Base-by-base conservation (phyloP, 306 rosid species). In the Gastrolobium bilobum region DNA sequence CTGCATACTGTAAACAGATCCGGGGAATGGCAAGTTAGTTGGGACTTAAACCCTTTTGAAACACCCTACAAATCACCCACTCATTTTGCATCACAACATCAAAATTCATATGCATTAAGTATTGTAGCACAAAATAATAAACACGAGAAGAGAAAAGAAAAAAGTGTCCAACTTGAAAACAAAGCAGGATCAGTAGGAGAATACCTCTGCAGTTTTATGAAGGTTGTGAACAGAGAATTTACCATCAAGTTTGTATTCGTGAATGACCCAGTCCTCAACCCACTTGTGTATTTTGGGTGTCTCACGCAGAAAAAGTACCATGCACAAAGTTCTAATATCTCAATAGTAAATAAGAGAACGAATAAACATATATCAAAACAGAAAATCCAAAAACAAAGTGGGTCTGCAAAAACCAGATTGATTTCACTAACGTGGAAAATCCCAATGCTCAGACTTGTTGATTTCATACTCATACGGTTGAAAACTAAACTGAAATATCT, bases 381-480 rank as follows among this genome's bases (percentile, higher is more conserved):
- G 11, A 33, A 64, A 7, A 2, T 0, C 0, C 3, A 3, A 20
- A 5, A 6, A 26, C 6, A 61, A 8, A 39, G 2, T 9, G 46
- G 62, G 10, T 29, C 1, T 69, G 40, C n/a, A n/a, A 2, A 13
- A 53, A 29, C 4, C 26, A 44, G 67, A 3, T 6, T 69, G 35
- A 4, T 62, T 48, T 14, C 1, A 82, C 91, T 88, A 82, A 95
- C 99, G 67, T 40, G 98, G 99, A 71, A 95, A 90, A 33, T 93
- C 97, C 99, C 99, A 95, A n/a, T 98, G 99, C 81, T 95, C 99
- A 3, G 90, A 93, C 87, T 82, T 93, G 88, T 95, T 95, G 71
- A 95, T n/a, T n/a, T n/a, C n/a, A n/a, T n/a, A n/a, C n/a, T n/a
- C n/a, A n/a, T n/a, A n/a, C n/a, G n/a, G n/a, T n/a, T n/a, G n/a